Base-by-base conservation (phyloP, 140 eudicot species). In the Anethum foeniculum region DNA sequence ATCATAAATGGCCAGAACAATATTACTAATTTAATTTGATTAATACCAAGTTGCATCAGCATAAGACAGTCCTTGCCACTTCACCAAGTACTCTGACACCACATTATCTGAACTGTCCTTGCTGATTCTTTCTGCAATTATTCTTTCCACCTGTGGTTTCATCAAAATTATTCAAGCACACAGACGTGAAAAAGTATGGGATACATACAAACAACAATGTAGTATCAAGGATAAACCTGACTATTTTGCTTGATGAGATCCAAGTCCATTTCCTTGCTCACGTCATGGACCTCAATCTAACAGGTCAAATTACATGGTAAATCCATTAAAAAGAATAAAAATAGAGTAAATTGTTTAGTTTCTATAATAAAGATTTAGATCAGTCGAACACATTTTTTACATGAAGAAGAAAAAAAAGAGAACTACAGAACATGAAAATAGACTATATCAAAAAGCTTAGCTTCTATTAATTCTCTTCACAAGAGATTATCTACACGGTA, bases 211-310 rank as follows among this genome's bases (percentile, higher is more conserved):
- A 76, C 64, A 75, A 30, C 76, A 74, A 80, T 80, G 32, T 13
- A 25, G 67, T 49, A 58, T 68, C 76, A 43, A 73, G n/a, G 21
- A 38, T 80, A 48, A 80, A 95, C 99, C 99, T 91, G 99, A 82
- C 98, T 89, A 72, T 96, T 89, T 87, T 93, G 98, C 80, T 93
- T 96, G 86, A 91, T 88, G 73, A 96, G 96, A 87, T 93, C 98
- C 89, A 96, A 80, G 86, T 96, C 99, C 99, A 96, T 96, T 86
- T 96, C 99, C 97, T 96, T 96, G 91, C 99, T 96, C 80, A 96
- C 99, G 77, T 96, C 99, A 90, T 93, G 88, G 41, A 93, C 96
- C 86, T 96, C 99, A 79, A 96, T 93, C 99, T 96, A 83, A 77
- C 49, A 77, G 46, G 36, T 23, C 21, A 52, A 39, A 56, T 19